Base-by-base conservation (phyloP, 2,329 filamentous ascomycete species). In the Monosporascus ibericus region DNA sequence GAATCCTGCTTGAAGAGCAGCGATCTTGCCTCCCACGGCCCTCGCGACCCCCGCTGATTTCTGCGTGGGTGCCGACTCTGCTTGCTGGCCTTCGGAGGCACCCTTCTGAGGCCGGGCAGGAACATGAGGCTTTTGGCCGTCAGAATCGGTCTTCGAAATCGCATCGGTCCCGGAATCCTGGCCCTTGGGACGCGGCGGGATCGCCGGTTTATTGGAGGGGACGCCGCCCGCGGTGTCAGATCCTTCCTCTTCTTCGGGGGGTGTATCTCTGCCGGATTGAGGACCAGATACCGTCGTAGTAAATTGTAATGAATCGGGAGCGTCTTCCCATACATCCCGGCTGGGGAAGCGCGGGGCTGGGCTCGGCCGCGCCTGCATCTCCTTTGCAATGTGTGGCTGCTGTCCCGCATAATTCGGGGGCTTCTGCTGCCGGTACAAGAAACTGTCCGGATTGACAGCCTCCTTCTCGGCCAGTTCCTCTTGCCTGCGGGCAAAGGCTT, bases 301-400 rank as follows among this genome's bases (percentile, higher is more conserved):
- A 20, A 95, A 79, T 57, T 87, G 80, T 52, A 88, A 80, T 63
- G 89, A 92, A 62, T 95, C 90, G 1, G 92, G 92, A 0, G 82
- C 85, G 68, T 97, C 92, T 72, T 97, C 92, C 92, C 92, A 96
- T 42, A 96, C 84, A 70, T 97, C 92, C 51, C 85, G 84, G 67
- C 92, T 96, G 0, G 92, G 92, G 68, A 97, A 97, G 14, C 90
- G 84, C 49, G 86, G 84, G 53, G 83, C 76, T 60, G 80, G 66
- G 17, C 74, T 75, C 5, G 86, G 81, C 22, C 86, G 71, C 18
- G 63, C 54, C 17, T 69, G 62, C 40, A 72, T 68, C 40, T 81
- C 77, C 47, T 78, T 70, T 7, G 72, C 66, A 17, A 85, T 71
- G 62, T 79, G 79, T 18, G 76, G 66, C 54, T 78, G 72, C 54